Conservation (phyloP, 257 asterid species). For the Craterostigma plantagineum region DNA sequence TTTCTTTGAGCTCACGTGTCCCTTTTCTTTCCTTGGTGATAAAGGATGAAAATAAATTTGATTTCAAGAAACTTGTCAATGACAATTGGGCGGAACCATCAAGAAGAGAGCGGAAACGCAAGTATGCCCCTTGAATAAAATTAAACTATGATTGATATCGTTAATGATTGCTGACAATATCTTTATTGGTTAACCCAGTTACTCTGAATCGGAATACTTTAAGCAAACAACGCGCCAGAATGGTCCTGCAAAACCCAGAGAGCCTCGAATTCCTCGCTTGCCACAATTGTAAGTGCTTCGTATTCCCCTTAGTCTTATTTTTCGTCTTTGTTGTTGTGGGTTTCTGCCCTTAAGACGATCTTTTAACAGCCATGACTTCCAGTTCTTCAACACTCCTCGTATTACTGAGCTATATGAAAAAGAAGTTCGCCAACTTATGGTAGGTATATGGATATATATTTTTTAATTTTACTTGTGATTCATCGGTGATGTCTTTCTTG, state of each 20-base stretch:
- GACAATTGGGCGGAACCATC: slow-evolving; percentile 95
- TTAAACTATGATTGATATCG: background rate
- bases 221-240: slow-evolving; percentile 98
- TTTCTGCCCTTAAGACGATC: slow-evolving; percentile 12
- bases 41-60: slow-evolving; percentile 76
- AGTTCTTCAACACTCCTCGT: slow-evolving; percentile 91
- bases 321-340: background rate
- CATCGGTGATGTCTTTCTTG: slow-evolving; percentile 5
- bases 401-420: slow-evolving; percentile 90
- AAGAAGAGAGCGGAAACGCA: slow-evolving; percentile 90
- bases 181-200: slow-evolving; percentile 23
- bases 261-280: slow-evolving; percentile 99
- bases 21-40: slow-evolving; percentile 7
- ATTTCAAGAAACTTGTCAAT: slow-evolving; percentile 87
- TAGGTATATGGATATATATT: slow-evolving; percentile 21
- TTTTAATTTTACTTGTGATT: slow-evolving; percentile 5
- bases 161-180: slow-evolving; percentile 1
- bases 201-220: slow-evolving; percentile 93
- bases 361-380: slow-evolving; percentile 84
- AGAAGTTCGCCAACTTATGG: slow-evolving; percentile 96
- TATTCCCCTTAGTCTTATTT: slow-evolving; percentile 4
- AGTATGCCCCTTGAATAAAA: slow-evolving; percentile 30
- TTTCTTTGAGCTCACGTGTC: no score
- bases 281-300: slow-evolving; percentile 64
- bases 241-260: slow-evolving; percentile 91